A percentile compares a stretch with the other conserved stretches of the same genome.
phyloP scores from a whole-genome alignment of 352 stramenopile species.

The Pythium plurisporium region DNA sequence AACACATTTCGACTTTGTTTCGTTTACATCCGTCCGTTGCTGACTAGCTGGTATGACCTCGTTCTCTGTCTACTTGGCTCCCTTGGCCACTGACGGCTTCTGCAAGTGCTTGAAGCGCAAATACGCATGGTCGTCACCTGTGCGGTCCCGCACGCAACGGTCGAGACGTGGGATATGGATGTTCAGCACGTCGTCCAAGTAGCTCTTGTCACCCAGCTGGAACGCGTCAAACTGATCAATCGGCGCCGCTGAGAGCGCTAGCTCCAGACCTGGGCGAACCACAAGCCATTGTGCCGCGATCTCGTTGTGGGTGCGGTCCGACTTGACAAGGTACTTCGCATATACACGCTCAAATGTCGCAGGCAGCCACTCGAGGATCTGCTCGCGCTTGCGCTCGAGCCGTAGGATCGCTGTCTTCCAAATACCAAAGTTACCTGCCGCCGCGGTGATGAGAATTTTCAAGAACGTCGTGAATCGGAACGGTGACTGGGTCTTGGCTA shows the following conservation, averaged over 20 bases:
- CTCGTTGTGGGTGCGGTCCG: conserved; percentile 72
- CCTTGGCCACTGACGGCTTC: conserved; percentile 30
- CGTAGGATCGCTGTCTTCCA: conserved; percentile 67
- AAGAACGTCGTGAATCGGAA: conserved; percentile 71
- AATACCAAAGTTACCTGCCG: conserved; percentile 56
- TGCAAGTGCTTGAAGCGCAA: conserved; percentile 78
- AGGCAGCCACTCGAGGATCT: conserved; percentile 72
- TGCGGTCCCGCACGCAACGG: conserved; percentile 74
- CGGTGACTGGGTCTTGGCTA: conserved; percentile 55
- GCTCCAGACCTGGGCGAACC: conserved; percentile 71
- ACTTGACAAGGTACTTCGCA: conserved; percentile 64
- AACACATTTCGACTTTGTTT: background rate
- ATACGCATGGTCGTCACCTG: conserved; percentile 77
- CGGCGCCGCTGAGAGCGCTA: conserved; percentile 51
- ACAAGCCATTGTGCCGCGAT: conserved; percentile 61
- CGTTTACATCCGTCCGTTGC: background rate
- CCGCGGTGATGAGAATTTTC: conserved; percentile 67
- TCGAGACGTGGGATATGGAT: conserved; percentile 77
- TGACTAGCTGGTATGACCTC: background rate
- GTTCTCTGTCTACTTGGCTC: conserved; percentile 2
- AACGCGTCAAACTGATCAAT: conserved; percentile 67
- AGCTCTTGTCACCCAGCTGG: conserved; percentile 48
- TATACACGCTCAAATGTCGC: conserved; percentile 71
- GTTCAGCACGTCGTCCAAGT: conserved; percentile 75
- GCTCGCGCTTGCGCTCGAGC: conserved; percentile 62